Base-by-base conservation (phyloP, 148 eudicot species). In the Chenopodium quinoa region DNA sequence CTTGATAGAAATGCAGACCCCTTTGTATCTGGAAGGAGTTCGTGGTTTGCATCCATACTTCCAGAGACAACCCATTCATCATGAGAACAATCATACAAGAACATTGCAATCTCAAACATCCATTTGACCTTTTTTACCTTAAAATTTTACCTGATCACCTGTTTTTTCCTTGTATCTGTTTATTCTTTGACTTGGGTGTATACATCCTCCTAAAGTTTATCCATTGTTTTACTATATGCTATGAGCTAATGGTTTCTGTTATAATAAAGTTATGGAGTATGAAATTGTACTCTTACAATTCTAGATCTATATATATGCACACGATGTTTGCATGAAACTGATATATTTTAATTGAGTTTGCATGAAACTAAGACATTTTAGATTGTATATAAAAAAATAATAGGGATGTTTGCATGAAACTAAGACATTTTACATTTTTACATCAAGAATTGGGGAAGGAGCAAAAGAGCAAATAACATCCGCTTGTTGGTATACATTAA, bases 1-100 rank as follows among this genome's bases (percentile, higher is more conserved):
- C 62, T 80, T 95, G 90, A 95, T 95, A 82, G 99, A 95, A 86
- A 95, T 95, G 99, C 99, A 95, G 84, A 90, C 97, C 50, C 93
- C 97, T 67, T 80, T 95, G 62, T 95, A 95, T 82, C 85, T 92
- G 70, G 97, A 91, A 54, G 93, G 93, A 68, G 93, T 93, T 58
- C 91, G 82, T 14, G 47, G 85, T 80, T 90, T 88, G 84, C 99
- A 95, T 88, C 97, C 95, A 29, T 87, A 78, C 80, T 95, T 90
- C 78, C 93, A 92, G 71, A 50, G 40, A 32, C 47, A 79, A 40
- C 52, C 75, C 64, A 63, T 52, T 64, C 82, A 52, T 66, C 66
- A 32, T 50, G 83, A 85, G 78, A 76, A 71, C 12, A 54, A 82
- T 79, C 79, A 58, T 23, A 48, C 76, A 76, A 78, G 48, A 23